A percentile compares a stretch with the other conserved stretches of the same genome.
Conservation (phyloP, 2,329 filamentous ascomycete genomes). For the Exophiala bonariae region DNA sequence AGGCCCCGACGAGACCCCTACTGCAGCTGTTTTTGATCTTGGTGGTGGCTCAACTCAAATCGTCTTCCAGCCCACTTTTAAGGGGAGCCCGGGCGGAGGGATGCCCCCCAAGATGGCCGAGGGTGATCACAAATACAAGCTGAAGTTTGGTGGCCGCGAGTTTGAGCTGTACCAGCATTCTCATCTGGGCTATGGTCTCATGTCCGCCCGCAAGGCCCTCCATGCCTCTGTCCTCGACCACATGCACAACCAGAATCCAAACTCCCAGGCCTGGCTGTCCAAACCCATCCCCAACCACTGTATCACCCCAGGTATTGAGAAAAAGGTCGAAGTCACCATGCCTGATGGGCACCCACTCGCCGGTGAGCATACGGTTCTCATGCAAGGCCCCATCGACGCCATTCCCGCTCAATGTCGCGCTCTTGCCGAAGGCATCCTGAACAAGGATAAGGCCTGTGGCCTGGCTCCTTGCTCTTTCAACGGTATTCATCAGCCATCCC, state of each 20-base stretch:
- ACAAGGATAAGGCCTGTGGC: constrained; percentile 79
- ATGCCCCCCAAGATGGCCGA: constrained; percentile 82
- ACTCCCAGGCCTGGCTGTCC: constrained; percentile 66
- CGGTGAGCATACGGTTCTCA: constrained; percentile 69
- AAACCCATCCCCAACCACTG: constrained; percentile 79
- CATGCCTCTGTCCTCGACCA: constrained; percentile 74
- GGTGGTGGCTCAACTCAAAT: constrained; percentile 98
- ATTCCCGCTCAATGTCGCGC: constrained; percentile 85
- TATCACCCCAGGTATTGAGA: constrained; percentile 76
- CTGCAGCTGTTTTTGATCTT: constrained; percentile 92
- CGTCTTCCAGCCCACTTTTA: constrained; percentile 95
- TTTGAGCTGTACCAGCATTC: constrained; percentile 98
- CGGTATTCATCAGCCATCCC: constrained; percentile 88
- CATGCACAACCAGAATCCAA: constrained; percentile 63
- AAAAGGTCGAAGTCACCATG: constrained; percentile 71
- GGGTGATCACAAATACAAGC: constrained; percentile 93
- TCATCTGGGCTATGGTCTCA: constrained; percentile 93
- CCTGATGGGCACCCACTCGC: constrained; percentile 66
- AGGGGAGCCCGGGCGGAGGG: constrained; percentile 68
- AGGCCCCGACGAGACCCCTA: constrained; percentile 82
- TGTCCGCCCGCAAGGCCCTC: constrained; percentile 87
- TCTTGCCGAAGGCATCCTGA: constrained; percentile 84
- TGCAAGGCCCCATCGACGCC: constrained; percentile 77
- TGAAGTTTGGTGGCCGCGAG: constrained; percentile 84
- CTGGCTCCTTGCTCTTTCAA: constrained; percentile 97